Evolutionary conservation across 495 filamentous ascomycete genomes (phyloP).

Genomic region (Lindgomyces ingoldianus): DNA sequence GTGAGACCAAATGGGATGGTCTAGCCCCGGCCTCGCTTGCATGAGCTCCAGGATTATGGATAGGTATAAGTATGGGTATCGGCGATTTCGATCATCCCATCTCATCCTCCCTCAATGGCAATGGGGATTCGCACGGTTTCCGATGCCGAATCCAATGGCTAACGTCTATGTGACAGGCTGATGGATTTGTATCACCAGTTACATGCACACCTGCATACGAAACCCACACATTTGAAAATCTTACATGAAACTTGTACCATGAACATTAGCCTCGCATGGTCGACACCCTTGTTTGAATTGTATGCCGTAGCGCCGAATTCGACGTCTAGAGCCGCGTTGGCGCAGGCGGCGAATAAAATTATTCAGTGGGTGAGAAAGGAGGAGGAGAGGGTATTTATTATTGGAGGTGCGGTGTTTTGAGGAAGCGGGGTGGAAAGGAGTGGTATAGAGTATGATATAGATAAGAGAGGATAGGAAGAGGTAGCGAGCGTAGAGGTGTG

Average conservation of each 20-base stretch:
- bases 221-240: constrained; percentile 80
- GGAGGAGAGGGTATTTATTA: constrained; percentile 92
- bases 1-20: too few relatives aligned
- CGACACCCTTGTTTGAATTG: constrained; percentile 85
- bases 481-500: background rate
- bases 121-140: too few relatives aligned
- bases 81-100: too few relatives aligned
- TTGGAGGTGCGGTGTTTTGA: constrained; percentile 76
- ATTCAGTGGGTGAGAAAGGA: constrained; percentile 87
- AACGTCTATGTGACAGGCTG: constrained; percentile 51
- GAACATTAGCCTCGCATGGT: constrained; percentile 81
- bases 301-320: constrained; percentile 88
- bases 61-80: too few relatives aligned
- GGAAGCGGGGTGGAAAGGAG: background rate
- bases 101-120: too few relatives aligned
- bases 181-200: constrained; percentile 82
- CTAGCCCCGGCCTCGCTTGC: too few relatives aligned
- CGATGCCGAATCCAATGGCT: background rate
- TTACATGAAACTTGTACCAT: constrained; percentile 74
- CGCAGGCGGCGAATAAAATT: constrained; percentile 81
- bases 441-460: background rate
- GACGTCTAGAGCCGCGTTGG: constrained; percentile 72
- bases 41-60: too few relatives aligned
- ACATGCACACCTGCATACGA: constrained; percentile 79
- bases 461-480: background rate